A percentile compares a stretch with the other conserved stretches of the same genome.
Conservation (phyloP, 192 early-diverging fungal species). For the Geranomyces variabilis region DNA sequence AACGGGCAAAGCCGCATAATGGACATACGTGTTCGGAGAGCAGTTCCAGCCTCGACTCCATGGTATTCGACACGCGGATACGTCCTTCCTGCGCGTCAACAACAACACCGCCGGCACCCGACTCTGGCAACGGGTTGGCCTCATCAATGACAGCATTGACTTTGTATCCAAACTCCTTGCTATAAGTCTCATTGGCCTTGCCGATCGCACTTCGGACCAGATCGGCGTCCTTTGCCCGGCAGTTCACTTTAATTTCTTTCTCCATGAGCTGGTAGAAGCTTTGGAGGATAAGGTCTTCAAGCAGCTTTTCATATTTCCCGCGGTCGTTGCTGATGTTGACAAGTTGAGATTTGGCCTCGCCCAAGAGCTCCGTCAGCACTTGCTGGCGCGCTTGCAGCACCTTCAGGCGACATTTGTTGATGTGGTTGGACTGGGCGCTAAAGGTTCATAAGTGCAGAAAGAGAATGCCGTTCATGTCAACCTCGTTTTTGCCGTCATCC, state of each 20-base stretch:
- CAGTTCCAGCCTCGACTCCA: constrained; percentile 86
- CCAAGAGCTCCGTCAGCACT: constrained; percentile 80
- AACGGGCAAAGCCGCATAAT: not conserved
- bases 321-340: constrained; percentile 59
- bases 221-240: constrained; percentile 71
- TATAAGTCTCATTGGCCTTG: constrained; percentile 56
- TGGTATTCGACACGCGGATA: constrained; percentile 86
- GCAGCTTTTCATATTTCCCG: constrained; percentile 64
- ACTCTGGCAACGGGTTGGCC: constrained; percentile 69
- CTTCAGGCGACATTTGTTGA: constrained; percentile 94
- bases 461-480: not conserved
- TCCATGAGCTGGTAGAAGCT: constrained; percentile 90
- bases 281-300: constrained; percentile 80
- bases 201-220: constrained; percentile 62
- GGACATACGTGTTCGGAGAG: constrained; percentile 59
- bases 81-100: constrained; percentile 74
- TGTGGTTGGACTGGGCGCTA: constrained; percentile 89
- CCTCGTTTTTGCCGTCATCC: not conserved
- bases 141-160: constrained; percentile 61
- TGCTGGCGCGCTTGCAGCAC: constrained; percentile 87
- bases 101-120: constrained; percentile 88
- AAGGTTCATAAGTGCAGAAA: not conserved
- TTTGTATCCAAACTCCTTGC: constrained; percentile 51
- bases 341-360: constrained; percentile 69
- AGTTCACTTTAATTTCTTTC: constrained; percentile 66